Evolutionary conservation across 2,329 filamentous ascomycete species (phyloP), one percentile per base, ranked within the genome.

Genomic region (Mollisiaceae sp.): DNA sequence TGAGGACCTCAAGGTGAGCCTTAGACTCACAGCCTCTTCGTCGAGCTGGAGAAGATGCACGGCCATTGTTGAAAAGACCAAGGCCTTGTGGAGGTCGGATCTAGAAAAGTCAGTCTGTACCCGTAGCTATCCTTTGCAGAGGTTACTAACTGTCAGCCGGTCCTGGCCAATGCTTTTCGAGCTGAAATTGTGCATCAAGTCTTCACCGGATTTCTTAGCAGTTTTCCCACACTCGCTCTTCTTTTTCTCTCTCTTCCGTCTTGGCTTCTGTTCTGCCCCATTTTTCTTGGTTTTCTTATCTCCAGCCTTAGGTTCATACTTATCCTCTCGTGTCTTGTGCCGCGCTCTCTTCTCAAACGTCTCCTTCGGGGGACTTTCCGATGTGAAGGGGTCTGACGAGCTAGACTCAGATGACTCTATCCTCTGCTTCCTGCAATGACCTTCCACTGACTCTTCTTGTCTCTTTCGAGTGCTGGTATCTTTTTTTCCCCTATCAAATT

Each of bases 181-280:
- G 14, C 78, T 78, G 67, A 90, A 91, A 22, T 83, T 83, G 8
- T 80, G 75, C 75, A 88, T 83, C 8, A 89, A 78, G 47, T 84
- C 81, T 61, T 79, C 80, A 15, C 73, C 69, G 12, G 68, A 67
- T 63, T 68, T 73, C 50, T 67, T 75, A 35, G 64, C 66, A 27
- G 66, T 61, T 62, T 69, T 74, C 38, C 58, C 62, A 8, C 55
- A 62, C 27, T 71, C 68, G 9, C 65, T 62, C 38, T 58, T 71
- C 60, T 64, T 71, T 59, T 64, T 70, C 55, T 66, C 67, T 58
- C 35, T 32, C 22, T 52, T 54, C 50, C 11, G 11, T 54, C 45
- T 64, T 63, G 24, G 20, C 24, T 52, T 71, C n/a, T 75, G 74
- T 39, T 75, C 77, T 39, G 71, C 72, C 32, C 66, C 72, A 27